Percentiles rank a stretch among this genome's conserved stretches.
These are phyloP conservation scores for Raffaelea albimanens DNA, from an alignment of 2,329 filamentous ascomycete species.

Conservation along the genomic window DNA sequence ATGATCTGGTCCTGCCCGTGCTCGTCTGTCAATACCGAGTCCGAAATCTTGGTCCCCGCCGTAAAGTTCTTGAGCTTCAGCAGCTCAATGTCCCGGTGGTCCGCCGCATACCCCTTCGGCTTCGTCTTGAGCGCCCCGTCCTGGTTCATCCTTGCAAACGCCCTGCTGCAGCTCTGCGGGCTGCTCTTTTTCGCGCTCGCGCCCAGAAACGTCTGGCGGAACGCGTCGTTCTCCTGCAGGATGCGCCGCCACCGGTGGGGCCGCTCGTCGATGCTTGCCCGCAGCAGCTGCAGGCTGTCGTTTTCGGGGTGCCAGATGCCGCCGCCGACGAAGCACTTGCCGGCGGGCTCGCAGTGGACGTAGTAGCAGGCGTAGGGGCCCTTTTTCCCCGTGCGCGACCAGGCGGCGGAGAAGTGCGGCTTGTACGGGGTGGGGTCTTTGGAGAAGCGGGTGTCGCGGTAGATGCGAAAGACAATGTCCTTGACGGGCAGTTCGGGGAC, in stretches of 20 bases:
- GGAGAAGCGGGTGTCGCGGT: conserved; percentile 76
- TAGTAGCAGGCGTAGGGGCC: conserved; percentile 86
- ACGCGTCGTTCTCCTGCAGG: conserved; percentile 48
- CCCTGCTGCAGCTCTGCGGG: conserved; percentile 17
- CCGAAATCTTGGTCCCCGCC: conserved; percentile 55
- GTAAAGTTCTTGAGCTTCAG: conserved; percentile 75
- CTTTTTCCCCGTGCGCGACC: conserved; percentile 80
- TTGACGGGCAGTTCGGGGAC: conserved; percentile 80
- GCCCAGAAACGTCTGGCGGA: conserved; percentile 51
- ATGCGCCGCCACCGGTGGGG: conserved; percentile 61
- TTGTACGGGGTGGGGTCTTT: conserved; percentile 85
- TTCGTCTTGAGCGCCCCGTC: conserved; percentile 73
- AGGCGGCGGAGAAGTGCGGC: conserved; percentile 72
- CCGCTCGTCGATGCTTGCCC: conserved; percentile 65
- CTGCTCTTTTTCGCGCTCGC: not conserved
- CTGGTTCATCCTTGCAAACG: conserved; percentile 62
- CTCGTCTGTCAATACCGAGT: conserved; percentile 52
- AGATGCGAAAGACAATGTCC: conserved; percentile 80
- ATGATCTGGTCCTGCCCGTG: conserved; percentile 57
- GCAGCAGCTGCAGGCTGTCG: conserved; percentile 53
- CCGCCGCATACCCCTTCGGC: conserved; percentile 70
- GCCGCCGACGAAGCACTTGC: conserved; percentile 62
- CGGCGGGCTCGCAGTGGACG: conserved; percentile 64
- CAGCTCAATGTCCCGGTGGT: conserved; percentile 71
- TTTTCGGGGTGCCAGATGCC: conserved; percentile 75